Conservation (phyloP, 768 basidiomycete genomes). For the Mycena belliarum region DNA sequence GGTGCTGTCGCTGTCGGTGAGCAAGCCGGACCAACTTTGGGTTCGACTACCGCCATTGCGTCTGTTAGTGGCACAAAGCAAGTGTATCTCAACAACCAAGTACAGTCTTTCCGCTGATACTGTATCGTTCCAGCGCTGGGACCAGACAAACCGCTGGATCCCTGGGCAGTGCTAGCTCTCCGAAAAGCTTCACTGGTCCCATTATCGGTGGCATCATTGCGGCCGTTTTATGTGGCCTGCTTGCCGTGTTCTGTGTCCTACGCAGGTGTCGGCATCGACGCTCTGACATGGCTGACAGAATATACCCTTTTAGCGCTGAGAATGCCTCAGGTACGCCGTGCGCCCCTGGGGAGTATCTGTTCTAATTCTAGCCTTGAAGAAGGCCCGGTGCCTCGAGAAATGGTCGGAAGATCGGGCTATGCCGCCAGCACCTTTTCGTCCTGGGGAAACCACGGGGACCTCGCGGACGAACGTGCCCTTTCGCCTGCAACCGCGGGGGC, state of each 20-base stretch:
- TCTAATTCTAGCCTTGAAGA: neutral
- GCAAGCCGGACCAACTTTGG: neutral
- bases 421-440: slow-evolving; percentile 18
- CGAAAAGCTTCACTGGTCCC: slow-evolving; percentile 9
- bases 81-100: neutral
- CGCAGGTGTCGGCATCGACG: slow-evolving; percentile 12
- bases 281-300: neutral
- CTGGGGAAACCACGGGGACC: slow-evolving; percentile 22
- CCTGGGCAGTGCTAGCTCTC: neutral
- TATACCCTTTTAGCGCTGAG: slow-evolving; percentile 10
- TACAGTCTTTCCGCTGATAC: neutral
- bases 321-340: neutral
- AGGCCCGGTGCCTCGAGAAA: slow-evolving; percentile 3
- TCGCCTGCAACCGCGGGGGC: neutral
- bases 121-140: neutral
- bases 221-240: neutral
- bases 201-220: slow-evolving; percentile 14
- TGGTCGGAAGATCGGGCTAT: slow-evolving; percentile 15
- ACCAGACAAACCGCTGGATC: neutral
- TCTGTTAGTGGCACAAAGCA: neutral
- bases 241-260: slow-evolving; percentile 11
- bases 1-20: neutral
- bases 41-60: neutral
- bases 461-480: slow-evolving; percentile 6
- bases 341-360: too few species aligned